phyloP scores from a whole-genome alignment of 1,284 basidiomycete species.

The Papiliotrema terrestris region DNA sequence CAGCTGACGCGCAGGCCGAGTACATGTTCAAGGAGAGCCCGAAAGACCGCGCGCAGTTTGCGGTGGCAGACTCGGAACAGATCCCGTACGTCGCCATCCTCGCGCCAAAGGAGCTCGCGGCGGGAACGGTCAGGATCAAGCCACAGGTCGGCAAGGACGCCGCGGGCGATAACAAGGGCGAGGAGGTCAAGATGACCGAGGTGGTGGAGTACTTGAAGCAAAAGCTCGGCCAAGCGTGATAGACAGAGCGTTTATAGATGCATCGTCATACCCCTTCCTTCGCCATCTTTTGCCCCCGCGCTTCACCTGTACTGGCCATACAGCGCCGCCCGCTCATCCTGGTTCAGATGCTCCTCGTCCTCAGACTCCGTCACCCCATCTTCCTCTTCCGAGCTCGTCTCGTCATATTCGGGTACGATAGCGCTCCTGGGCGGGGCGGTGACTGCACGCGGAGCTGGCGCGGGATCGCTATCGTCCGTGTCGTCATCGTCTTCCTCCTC shows the following conservation, averaged over 20 bases:
- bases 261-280: neutral
- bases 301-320: slow-evolving; percentile 6
- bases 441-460: slow-evolving; percentile 8
- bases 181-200: slow-evolving; percentile 64
- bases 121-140: slow-evolving; percentile 84
- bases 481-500: slow-evolving; percentile 35
- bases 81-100: slow-evolving; percentile 89
- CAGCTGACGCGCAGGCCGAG: slow-evolving; percentile 62
- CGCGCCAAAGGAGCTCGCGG: slow-evolving; percentile 78
- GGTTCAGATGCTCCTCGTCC: slow-evolving; percentile 12
- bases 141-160: slow-evolving; percentile 78
- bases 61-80: slow-evolving; percentile 84
- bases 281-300: neutral
- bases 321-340: slow-evolving; percentile 4
- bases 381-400: slow-evolving; percentile 16
- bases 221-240: slow-evolving; percentile 19
- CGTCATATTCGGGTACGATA: slow-evolving; percentile 38
- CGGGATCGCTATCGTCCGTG: slow-evolving; percentile 17
- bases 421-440: slow-evolving; percentile 24
- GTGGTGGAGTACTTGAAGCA: slow-evolving; percentile 63
- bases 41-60: slow-evolving; percentile 81
- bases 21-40: slow-evolving; percentile 92
- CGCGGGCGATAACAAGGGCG: slow-evolving; percentile 62
- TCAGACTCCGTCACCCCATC: slow-evolving; percentile 15
- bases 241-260: neutral